Evolutionary conservation across 2,329 filamentous ascomycete genomes (phyloP).

Genomic region (Aschersonia sp.): DNA sequence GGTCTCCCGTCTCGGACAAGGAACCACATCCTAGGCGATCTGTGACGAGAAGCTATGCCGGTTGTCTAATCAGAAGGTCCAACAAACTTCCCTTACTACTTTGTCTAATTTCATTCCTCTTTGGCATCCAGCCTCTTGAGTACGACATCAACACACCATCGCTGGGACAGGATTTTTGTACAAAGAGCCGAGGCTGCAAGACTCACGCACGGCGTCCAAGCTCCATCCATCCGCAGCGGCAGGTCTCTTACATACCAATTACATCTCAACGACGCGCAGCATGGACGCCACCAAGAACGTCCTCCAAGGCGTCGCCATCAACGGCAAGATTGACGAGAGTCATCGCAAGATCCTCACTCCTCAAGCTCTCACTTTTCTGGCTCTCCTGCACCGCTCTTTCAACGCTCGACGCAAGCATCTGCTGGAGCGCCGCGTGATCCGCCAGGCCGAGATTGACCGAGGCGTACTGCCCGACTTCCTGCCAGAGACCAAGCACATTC

Average conservation of each 20-base stretch:
- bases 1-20: not conserved
- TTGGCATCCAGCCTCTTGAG: too few species aligned
- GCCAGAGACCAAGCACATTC: slow-evolving; percentile 87
- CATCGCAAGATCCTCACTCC: slow-evolving; percentile 87
- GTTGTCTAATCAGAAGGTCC: too few species aligned
- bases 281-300: slow-evolving; percentile 64
- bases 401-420: slow-evolving; percentile 78
- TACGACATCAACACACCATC: too few species aligned
- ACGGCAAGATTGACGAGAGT: slow-evolving; percentile 61
- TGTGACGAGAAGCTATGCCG: not conserved
- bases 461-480: slow-evolving; percentile 86
- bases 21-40: not conserved
- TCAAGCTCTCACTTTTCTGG: slow-evolving; percentile 80
- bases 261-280: not conserved
- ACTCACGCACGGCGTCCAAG: not conserved
- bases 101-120: not conserved
- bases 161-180: too few species aligned
- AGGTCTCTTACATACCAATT: not conserved
- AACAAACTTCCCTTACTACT: not conserved
- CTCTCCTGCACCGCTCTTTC: slow-evolving; percentile 89
- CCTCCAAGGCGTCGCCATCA: slow-evolving; percentile 77
- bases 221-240: slow-evolving; percentile 1
- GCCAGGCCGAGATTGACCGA: slow-evolving; percentile 87
- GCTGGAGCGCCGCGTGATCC: slow-evolving; percentile 69
- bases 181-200: too few species aligned